These are phyloP conservation scores for Colletotrichum neosansevieriae DNA, from an alignment of 2,329 filamentous ascomycete genomes.

Conservation along the genomic window DNA sequence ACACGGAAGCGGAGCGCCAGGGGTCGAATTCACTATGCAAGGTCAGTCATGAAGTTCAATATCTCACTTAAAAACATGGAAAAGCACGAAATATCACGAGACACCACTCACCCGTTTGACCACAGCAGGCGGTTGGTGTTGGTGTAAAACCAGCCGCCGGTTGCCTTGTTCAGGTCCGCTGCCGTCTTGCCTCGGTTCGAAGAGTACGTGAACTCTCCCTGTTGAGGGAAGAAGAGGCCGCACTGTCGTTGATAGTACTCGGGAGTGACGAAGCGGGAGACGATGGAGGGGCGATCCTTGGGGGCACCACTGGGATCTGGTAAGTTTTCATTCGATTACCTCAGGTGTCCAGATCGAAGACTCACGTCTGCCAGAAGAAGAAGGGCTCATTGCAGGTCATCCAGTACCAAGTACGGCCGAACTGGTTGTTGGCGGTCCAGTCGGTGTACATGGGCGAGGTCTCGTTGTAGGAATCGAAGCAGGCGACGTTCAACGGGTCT, in stretches of 20 bases:
- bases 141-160: constrained; percentile 63
- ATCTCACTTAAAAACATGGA: not conserved
- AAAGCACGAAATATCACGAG: not conserved
- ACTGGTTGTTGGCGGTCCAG: constrained; percentile 56
- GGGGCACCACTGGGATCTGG: constrained; percentile 59
- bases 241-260: constrained; percentile 70
- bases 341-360: not conserved
- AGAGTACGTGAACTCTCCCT: constrained; percentile 63
- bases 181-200: constrained; percentile 59
- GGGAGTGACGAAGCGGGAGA: constrained; percentile 62
- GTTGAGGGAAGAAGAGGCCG: constrained; percentile 64
- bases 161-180: constrained; percentile 62
- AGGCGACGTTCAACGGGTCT: constrained; percentile 57
- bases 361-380: constrained; percentile 62
- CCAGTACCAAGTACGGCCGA: constrained; percentile 69
- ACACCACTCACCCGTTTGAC: constrained; percentile 58
- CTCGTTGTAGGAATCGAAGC: constrained; percentile 65
- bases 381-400: constrained; percentile 71
- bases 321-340: not conserved
- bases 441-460: constrained; percentile 64
- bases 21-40: constrained; percentile 65
- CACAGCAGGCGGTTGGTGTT: constrained; percentile 67
- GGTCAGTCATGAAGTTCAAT: constrained; percentile 11
- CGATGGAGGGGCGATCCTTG: constrained; percentile 55
- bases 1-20: constrained; percentile 67